These are phyloP conservation scores for Botrytis fabae DNA, from an alignment of 2,329 filamentous ascomycete species.

Conservation along the genomic window DNA sequence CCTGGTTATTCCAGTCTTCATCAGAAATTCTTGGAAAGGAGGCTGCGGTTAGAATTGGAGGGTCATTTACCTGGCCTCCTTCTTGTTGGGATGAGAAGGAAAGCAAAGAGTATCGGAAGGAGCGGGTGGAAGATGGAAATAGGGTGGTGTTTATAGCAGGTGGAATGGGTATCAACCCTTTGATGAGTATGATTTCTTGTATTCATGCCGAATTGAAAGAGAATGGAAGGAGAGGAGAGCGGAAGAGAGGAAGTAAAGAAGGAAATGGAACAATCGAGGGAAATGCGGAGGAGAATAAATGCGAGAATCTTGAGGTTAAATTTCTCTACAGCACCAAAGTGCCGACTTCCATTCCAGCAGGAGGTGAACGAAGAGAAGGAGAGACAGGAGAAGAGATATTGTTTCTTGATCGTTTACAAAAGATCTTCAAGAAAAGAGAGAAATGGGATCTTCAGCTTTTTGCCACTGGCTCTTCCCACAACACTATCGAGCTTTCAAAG, in stretches of 20 bases:
- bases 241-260: background rate
- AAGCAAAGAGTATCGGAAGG: background rate
- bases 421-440: background rate
- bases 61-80: background rate
- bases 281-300: too few relatives aligned
- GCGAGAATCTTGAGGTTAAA: background rate
- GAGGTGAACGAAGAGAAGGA: background rate
- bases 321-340: background rate
- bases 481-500: background rate
- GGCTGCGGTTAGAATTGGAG: background rate
- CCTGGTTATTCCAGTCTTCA: background rate
- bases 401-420: background rate
- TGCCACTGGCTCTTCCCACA: background rate
- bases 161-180: constrained; percentile 5
- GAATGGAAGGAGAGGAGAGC: background rate
- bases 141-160: background rate
- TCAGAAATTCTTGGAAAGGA: background rate
- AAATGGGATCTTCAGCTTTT: background rate
- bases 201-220: background rate
- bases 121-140: background rate
- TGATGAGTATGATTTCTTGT: background rate
- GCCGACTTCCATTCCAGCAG: background rate
- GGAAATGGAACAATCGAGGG: background rate
- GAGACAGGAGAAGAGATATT: background rate
- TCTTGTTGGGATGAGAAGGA: background rate